phyloP scores from a whole-genome alignment of 345 rosid genomes.

The Melaleuca quinquenervia region DNA sequence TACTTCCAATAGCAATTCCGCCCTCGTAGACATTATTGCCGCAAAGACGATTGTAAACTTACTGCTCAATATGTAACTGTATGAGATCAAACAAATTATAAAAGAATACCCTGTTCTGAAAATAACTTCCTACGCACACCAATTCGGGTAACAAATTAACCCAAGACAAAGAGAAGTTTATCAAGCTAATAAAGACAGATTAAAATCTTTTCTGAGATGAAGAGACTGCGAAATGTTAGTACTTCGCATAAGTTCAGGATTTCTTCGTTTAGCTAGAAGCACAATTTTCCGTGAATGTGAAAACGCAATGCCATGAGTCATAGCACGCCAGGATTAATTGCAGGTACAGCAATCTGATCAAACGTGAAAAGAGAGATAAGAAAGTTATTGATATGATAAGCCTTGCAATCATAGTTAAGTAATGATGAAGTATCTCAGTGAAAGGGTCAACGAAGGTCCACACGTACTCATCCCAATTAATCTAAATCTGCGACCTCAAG shows the following conservation, averaged over 20 bases:
- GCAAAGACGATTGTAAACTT: neutral
- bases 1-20: neutral
- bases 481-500: conserved; percentile 1
- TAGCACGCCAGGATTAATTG: neutral
- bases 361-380: neutral
- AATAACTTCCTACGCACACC: neutral
- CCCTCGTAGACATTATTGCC: neutral
- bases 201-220: neutral
- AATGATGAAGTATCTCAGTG: neutral
- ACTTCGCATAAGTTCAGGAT: neutral
- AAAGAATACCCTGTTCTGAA: neutral
- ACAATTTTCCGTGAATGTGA: neutral
- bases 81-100: neutral
- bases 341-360: neutral
- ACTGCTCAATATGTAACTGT: neutral
- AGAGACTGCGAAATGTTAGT: neutral
- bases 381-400: neutral
- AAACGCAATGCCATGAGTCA: neutral
- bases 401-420: neutral
- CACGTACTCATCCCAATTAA: neutral
- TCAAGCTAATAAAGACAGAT: neutral
- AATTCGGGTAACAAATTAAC: too few relatives aligned
- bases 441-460: neutral
- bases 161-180: too few relatives aligned
- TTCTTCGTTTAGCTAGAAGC: neutral